Evolutionary conservation across 768 basidiomycete genomes (phyloP).

Genomic region (Austroboletus festivus): DNA sequence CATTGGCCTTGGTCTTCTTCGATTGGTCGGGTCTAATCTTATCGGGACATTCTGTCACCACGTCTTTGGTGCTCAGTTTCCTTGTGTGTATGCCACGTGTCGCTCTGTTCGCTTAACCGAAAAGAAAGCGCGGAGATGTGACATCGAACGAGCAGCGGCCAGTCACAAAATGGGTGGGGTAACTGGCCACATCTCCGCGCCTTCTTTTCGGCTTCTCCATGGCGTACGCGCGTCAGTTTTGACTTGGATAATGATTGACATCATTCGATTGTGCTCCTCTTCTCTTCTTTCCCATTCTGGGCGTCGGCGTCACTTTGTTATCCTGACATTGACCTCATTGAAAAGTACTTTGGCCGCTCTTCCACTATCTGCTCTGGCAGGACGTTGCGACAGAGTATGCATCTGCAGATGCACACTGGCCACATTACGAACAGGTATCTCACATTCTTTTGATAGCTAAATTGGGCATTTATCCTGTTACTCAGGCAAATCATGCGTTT

Average conservation of each 20-base stretch:
- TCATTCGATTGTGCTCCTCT: background rate
- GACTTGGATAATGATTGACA: background rate
- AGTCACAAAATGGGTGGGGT: no score
- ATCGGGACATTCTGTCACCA: slow-evolving; percentile 4
- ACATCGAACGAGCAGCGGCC: no score
- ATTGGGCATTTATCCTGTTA: slow-evolving; percentile 19
- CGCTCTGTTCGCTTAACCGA: background rate
- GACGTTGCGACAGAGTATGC: slow-evolving; percentile 90
- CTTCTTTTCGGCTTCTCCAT: background rate
- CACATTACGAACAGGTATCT: slow-evolving; percentile 28
- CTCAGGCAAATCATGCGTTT: slow-evolving; percentile 81
- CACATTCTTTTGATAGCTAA: background rate
- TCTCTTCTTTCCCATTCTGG: background rate
- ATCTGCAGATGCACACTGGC: slow-evolving; percentile 79
- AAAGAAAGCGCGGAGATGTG: no score
- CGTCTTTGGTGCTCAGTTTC: slow-evolving; percentile 5
- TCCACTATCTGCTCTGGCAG: slow-evolving; percentile 98
- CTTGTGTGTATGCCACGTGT: slow-evolving; percentile 5
- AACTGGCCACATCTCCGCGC: slow-evolving; percentile 7
- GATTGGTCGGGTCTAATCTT: slow-evolving; percentile 3
- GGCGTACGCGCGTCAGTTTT: background rate
- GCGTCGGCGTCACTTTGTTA: background rate
- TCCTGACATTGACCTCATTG: slow-evolving; percentile 6
- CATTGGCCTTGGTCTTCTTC: background rate
- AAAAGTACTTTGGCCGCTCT: slow-evolving; percentile 91